These are phyloP conservation scores for Thuidium tamariscinum DNA, from an alignment of 225 moss, liverwort and hornwort genomes.

Conservation along the genomic window DNA sequence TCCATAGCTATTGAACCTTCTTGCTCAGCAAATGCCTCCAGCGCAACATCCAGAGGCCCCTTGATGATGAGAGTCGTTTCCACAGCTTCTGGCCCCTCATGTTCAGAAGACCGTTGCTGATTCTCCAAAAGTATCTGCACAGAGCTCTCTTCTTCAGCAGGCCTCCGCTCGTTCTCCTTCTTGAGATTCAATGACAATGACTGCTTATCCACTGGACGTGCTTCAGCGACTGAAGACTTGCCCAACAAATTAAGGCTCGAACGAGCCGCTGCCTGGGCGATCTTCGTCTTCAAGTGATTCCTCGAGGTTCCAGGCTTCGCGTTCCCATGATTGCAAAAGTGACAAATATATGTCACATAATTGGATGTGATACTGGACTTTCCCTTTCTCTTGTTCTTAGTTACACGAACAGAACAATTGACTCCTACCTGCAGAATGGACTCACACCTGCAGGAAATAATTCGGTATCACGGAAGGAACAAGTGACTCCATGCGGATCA, in stretches of 20 bases:
- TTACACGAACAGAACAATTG: constrained; percentile 47
- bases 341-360: constrained; percentile 42
- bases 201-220: neutral
- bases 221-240: neutral
- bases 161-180: neutral
- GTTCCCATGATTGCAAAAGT: constrained; percentile 61
- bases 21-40: neutral
- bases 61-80: neutral
- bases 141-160: neutral
- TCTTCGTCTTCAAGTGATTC: constrained; percentile 50
- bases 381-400: constrained; percentile 29
- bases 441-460: constrained; percentile 47
- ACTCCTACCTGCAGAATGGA: constrained; percentile 51
- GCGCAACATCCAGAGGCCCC: neutral
- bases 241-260: constrained; percentile 32
- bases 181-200: neutral
- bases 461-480: neutral
- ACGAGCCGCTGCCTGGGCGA: constrained; percentile 43
- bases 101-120: neutral
- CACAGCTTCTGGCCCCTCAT: neutral
- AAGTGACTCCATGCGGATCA: neutral
- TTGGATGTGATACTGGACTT: constrained; percentile 13
- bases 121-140: neutral
- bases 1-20: neutral
- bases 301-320: constrained; percentile 30